phyloP scores from a whole-genome alignment of 2,329 filamentous ascomycete genomes.

The Colletotrichum scovillei region DNA sequence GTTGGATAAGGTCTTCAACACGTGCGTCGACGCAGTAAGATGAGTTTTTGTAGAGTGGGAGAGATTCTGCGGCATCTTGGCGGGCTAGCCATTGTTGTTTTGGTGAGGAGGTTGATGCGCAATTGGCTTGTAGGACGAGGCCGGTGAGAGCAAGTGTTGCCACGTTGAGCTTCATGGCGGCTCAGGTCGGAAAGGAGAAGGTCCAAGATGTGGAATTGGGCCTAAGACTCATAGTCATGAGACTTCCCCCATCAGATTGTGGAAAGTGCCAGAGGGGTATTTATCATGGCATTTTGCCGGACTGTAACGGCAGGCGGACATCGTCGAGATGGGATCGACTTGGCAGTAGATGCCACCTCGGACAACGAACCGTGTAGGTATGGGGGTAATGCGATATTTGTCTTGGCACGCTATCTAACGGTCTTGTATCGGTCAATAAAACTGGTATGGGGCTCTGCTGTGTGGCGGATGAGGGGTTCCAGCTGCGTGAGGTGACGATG shows the following conservation, averaged over 20 bases:
- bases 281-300: no score
- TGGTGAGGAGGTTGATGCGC: neutral
- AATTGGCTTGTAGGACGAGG: neutral
- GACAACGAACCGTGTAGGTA: neutral
- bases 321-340: neutral
- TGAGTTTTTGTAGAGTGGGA: slow-evolving; percentile 43
- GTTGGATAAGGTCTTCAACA: slow-evolving; percentile 55
- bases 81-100: neutral
- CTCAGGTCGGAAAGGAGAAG: no score
- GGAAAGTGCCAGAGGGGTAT: neutral
- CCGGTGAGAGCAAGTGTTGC: slow-evolving; percentile 4
- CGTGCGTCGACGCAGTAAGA: slow-evolving; percentile 56
- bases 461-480: neutral
- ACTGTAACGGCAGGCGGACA: no score
- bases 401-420: slow-evolving; percentile 19
- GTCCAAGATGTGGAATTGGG: no score
- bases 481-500: neutral
- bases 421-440: slow-evolving; percentile 28
- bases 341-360: neutral
- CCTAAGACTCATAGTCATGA: neutral
- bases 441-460: neutral
- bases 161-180: slow-evolving; percentile 4
- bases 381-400: neutral
- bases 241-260: accelerated
- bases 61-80: neutral